Evolutionary conservation across 2,329 filamentous ascomycete genomes (phyloP).

Genomic region (Dothidotthia symphoricarpi): DNA sequence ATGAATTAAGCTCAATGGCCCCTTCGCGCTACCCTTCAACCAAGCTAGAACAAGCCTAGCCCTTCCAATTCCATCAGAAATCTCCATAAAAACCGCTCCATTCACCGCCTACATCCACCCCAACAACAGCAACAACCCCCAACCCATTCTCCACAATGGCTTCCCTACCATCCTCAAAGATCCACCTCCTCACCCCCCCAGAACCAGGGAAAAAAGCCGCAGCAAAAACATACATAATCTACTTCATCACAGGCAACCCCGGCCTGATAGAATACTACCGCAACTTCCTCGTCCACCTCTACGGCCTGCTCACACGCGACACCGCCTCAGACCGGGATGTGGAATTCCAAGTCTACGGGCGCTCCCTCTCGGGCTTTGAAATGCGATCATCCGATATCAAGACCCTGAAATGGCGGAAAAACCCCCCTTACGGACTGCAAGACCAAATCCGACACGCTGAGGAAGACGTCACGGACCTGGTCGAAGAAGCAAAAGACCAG

Average conservation of each 20-base stretch:
- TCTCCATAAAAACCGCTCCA: not conserved
- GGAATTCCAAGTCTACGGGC: conserved; percentile 42
- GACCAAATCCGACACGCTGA: conserved; percentile 54
- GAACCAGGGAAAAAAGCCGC: conserved; percentile 21
- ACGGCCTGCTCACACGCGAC: conserved; percentile 51
- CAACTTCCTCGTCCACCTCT: conserved; percentile 62
- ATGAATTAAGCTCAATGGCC: no score
- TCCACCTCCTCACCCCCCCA: conserved; percentile 24
- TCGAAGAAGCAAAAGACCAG: conserved; percentile 27
- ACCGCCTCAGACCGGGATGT: conserved; percentile 15
- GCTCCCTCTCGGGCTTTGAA: conserved; percentile 47
- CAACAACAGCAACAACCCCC: not conserved
- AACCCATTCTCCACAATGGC: conserved; percentile 9
- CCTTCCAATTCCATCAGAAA: not conserved
- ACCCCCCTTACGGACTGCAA: conserved; percentile 45
- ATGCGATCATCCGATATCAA: conserved; percentile 23
- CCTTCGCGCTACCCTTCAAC: no score
- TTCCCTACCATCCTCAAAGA: conserved; percentile 18
- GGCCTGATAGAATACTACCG: conserved; percentile 72
- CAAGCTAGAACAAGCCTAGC: no score
- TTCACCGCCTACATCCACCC: not conserved
- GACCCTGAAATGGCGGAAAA: conserved; percentile 20
- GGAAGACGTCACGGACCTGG: conserved; percentile 43
- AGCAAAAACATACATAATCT: conserved; percentile 55
- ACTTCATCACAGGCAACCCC: conserved; percentile 74